These are phyloP conservation scores for Vitellaria paradoxa DNA, from an alignment of 179 eudicot species.

Conservation along the genomic window DNA sequence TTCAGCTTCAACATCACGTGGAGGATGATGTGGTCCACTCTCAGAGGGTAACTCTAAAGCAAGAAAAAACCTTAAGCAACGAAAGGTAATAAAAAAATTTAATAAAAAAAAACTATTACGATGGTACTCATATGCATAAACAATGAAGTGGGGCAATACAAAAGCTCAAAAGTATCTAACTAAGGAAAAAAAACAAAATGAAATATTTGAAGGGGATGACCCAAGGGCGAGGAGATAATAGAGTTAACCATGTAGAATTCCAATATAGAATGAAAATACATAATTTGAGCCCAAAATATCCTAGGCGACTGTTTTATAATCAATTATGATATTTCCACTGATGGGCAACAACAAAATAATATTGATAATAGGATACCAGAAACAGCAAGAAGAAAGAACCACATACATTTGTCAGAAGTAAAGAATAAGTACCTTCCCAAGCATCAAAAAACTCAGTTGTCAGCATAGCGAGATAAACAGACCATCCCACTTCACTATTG, in stretches of 20 bases:
- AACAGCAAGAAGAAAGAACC: background rate
- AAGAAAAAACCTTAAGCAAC: constrained; percentile 12
- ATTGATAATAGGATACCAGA: background rate
- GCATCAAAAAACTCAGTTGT: constrained; percentile 86
- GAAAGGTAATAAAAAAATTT: background rate
- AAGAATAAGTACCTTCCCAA: constrained; percentile 67
- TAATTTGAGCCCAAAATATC: background rate
- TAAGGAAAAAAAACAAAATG: background rate
- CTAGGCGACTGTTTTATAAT: background rate
- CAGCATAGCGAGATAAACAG: constrained; percentile 38
- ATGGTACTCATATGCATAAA: background rate
- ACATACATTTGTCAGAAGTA: background rate
- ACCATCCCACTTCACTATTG: constrained; percentile 38
- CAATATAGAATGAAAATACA: background rate
- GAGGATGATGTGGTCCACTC: constrained; percentile 50
- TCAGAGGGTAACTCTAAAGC: constrained; percentile 76
- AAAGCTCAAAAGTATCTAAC: background rate
- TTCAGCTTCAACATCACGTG: constrained; percentile 61
- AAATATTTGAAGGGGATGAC: background rate
- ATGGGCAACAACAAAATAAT: background rate
- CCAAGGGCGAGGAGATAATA: background rate
- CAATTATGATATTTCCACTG: background rate
- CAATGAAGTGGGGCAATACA: background rate
- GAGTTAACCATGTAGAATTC: background rate
- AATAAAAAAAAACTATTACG: no score